A percentile compares a stretch with the other conserved stretches of the same genome.
Conservation (phyloP, 2,329 filamentous ascomycete species). For the Penicillium freii region DNA sequence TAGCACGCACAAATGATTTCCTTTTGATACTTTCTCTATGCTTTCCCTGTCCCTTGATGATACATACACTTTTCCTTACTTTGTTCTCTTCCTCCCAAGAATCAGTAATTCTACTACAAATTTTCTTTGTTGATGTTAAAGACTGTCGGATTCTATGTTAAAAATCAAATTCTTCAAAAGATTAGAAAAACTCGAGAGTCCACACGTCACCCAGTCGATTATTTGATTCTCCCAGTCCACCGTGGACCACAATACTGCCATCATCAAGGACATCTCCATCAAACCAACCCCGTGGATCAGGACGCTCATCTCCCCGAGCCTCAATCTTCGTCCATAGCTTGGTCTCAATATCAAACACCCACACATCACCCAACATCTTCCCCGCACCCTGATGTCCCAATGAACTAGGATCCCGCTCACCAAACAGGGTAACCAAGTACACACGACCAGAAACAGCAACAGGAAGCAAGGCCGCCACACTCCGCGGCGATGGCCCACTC, state of each 20-base stretch:
- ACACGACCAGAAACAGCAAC: conserved; percentile 36
- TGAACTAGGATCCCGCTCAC: conserved; percentile 54
- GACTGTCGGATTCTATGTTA: background rate
- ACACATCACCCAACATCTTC: conserved; percentile 55
- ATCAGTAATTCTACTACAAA: conserved; percentile 19
- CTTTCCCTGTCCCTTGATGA: conserved; percentile 25
- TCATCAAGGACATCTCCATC: conserved; percentile 47
- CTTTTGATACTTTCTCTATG: conserved; percentile 5
- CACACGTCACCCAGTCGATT: conserved; percentile 53
- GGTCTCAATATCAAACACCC: conserved; percentile 45
- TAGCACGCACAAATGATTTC: conserved; percentile 25
- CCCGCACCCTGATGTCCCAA: conserved; percentile 56
- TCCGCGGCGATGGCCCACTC: conserved; percentile 49
- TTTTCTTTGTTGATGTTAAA: conserved; percentile 3
- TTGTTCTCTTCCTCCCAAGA: conserved; percentile 11
- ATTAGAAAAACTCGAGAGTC: conserved; percentile 36
- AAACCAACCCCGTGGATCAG: conserved; percentile 54
- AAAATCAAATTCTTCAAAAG: background rate
- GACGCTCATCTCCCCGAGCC: conserved; percentile 25
- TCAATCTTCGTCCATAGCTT: conserved; percentile 37
- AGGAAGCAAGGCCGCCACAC: conserved; percentile 50
- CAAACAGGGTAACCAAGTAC: conserved; percentile 52
- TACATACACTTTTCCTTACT: conserved; percentile 8
- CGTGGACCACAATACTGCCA: conserved; percentile 47
- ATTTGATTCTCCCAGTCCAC: conserved; percentile 54